Base-by-base conservation (phyloP, 2,329 filamentous ascomycete species). In the Verticillium tricorpus region DNA sequence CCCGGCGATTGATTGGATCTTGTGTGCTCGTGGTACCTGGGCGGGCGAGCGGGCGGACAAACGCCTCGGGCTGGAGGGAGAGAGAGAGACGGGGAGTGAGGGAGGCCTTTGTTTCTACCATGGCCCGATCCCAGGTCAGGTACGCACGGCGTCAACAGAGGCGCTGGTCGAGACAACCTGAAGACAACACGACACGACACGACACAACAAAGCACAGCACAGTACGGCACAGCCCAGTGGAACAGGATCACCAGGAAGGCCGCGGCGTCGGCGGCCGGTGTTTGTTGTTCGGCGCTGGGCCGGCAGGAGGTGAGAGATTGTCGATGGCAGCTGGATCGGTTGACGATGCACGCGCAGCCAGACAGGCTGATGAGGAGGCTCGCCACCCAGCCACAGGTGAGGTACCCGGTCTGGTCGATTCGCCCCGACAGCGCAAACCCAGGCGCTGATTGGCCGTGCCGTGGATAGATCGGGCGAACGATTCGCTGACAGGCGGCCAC, bases 401-500 rank as follows among this genome's bases (percentile, higher is more conserved):
- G 28, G 28, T 28, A n/a, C 22, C 45, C 9, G n/a, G 40, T 35
- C 8, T 14, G 9, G 8, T 22, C 40, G 7, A 50, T n/a, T 22
- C 40, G 40, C 19, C 19, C 34, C n/a, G n/a, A n/a, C 40, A 50
- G n/a, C 17, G 25, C n/a, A 6, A 6, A 3, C 8, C 4, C 3
- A 12, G n/a, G 40, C n/a, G 19, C 45, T 50, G n/a, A 50, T 50
- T 50, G 45, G 45, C n/a, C 45, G 8, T 5, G 12, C n/a, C n/a
- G 9, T 11, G 12, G 8, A 50, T 11, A 25, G 45, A 50, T 25
- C 45, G 19, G 57, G 57, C n/a, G 40, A 22, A 52, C 40, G 58
- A 60, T 60, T 60, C 59, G 59, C 59, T 60, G 59, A 50, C 50
- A 56, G 59, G 52, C 25, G 34, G 52, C 59, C 59, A 56, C 59